phyloP scores from a whole-genome alignment of 345 rosid species.

The Ceriops decandra region DNA sequence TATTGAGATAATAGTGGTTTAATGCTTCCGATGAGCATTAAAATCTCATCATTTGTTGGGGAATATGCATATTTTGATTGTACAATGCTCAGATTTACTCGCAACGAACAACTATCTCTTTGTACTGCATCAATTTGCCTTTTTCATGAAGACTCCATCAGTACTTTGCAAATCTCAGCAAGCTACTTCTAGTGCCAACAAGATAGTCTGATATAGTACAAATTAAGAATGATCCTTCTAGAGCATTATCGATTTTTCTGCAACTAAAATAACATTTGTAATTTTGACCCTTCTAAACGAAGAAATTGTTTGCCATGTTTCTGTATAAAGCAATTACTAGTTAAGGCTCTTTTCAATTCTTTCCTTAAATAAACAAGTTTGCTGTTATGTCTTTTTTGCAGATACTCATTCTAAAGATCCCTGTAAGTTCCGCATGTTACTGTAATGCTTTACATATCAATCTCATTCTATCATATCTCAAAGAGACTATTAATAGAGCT shows the following conservation, averaged over 20 bases:
- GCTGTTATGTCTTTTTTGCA: slow-evolving; percentile 44
- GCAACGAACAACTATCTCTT: too few relatives aligned
- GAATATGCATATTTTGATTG: too few relatives aligned
- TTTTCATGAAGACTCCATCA: too few relatives aligned
- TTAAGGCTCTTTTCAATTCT: neutral
- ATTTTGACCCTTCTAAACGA: neutral
- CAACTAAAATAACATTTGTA: neutral
- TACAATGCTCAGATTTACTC: too few relatives aligned
- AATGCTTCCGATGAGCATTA: too few relatives aligned
- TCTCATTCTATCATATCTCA: neutral
- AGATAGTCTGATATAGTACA: too few relatives aligned
- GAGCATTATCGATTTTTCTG: neutral
- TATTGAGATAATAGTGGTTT: too few relatives aligned
- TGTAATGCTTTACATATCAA: slow-evolving; percentile 7
- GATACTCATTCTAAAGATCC: slow-evolving; percentile 69
- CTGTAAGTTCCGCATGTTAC: slow-evolving; percentile 53
- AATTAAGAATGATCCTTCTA: neutral
- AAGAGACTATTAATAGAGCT: neutral
- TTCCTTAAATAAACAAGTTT: slow-evolving; percentile 7
- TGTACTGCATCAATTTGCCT: too few relatives aligned
- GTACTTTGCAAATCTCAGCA: too few relatives aligned
- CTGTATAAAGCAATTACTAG: neutral
- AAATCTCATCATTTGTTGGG: too few relatives aligned
- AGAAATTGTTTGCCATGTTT: neutral
- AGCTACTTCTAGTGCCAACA: too few relatives aligned